These are phyloP conservation scores for Colletotrichum karsti DNA, from an alignment of 2,329 filamentous ascomycete genomes.

Conservation along the genomic window DNA sequence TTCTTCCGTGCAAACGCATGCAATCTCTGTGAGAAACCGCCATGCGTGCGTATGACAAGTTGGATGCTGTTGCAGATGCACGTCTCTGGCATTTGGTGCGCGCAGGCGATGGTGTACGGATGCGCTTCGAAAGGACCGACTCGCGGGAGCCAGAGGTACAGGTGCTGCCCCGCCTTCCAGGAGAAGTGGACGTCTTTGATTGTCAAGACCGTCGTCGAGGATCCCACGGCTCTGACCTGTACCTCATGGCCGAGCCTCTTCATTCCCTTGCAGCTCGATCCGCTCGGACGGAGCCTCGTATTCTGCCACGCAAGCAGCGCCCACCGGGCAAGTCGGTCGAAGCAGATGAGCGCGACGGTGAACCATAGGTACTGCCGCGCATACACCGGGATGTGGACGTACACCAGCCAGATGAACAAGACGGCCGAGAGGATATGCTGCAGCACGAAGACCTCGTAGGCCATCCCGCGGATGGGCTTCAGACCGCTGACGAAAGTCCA, in stretches of 20 bases:
- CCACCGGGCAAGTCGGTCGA: conserved; percentile 67
- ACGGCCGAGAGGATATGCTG: conserved; percentile 72
- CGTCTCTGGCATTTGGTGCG: conserved; percentile 57
- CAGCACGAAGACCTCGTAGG: conserved; percentile 75
- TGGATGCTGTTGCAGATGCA: conserved; percentile 69
- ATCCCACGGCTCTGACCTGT: conserved; percentile 55
- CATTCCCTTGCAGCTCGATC: conserved; percentile 54
- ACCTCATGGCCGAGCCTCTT: conserved; percentile 62
- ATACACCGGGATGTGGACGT: conserved; percentile 68
- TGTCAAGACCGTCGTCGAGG: conserved; percentile 64
- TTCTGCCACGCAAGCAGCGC: conserved; percentile 61
- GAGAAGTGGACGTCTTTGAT: conserved; percentile 67
- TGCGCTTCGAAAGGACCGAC: conserved; percentile 65
- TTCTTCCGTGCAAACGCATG: conserved; percentile 44
- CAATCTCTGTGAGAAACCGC: conserved; percentile 64
- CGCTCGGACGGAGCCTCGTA: conserved; percentile 49
- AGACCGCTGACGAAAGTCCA: conserved; percentile 73
- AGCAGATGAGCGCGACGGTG: conserved; percentile 67
- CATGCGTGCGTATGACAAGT: conserved; percentile 63
- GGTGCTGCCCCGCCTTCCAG: conserved; percentile 68
- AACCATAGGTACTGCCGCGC: conserved; percentile 73
- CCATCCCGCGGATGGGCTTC: conserved; percentile 69
- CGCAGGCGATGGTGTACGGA: conserved; percentile 69
- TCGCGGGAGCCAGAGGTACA: conserved; percentile 68
- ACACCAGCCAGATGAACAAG: conserved; percentile 69